phyloP scores from a whole-genome alignment of 148 eudicot genomes.

The Chenopodium suecicum region DNA sequence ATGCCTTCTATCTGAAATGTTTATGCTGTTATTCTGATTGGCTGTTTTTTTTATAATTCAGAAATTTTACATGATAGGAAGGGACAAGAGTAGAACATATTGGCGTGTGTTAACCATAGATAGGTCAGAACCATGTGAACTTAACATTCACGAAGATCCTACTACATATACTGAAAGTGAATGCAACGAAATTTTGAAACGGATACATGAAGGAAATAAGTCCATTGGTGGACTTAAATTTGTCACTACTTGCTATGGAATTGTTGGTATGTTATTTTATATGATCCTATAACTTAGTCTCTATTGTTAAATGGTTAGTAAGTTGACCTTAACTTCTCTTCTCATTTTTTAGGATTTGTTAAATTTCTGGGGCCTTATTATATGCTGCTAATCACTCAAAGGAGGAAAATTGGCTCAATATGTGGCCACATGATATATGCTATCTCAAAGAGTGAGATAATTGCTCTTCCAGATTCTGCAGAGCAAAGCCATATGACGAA shows the following conservation, averaged over 20 bases:
- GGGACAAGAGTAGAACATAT: conserved; percentile 75
- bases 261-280: conserved; percentile 60
- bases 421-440: conserved; percentile 86
- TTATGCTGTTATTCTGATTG: conserved; percentile 11
- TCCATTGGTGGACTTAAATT: conserved; percentile 82
- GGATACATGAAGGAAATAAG: conserved; percentile 91
- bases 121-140: conserved; percentile 73
- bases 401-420: conserved; percentile 80
- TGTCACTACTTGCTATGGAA: conserved; percentile 85
- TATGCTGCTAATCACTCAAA: conserved; percentile 79
- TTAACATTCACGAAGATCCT: conserved; percentile 77
- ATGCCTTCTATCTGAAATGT: background rate
- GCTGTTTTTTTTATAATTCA: conserved; percentile 31
- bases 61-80: conserved; percentile 88
- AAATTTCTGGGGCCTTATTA: conserved; percentile 91
- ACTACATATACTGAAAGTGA: conserved; percentile 65
- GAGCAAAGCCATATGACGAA: conserved; percentile 35
- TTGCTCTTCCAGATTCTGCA: conserved; percentile 59
- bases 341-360: conserved; percentile 55
- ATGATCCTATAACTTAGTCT: background rate
- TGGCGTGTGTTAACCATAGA: conserved; percentile 91
- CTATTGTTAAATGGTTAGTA: background rate
- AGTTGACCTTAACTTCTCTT: background rate
- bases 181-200: conserved; percentile 70
- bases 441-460: conserved; percentile 71